Conservation (phyloP, 2,329 filamentous ascomycete genomes). For the Triangularia setosa region DNA sequence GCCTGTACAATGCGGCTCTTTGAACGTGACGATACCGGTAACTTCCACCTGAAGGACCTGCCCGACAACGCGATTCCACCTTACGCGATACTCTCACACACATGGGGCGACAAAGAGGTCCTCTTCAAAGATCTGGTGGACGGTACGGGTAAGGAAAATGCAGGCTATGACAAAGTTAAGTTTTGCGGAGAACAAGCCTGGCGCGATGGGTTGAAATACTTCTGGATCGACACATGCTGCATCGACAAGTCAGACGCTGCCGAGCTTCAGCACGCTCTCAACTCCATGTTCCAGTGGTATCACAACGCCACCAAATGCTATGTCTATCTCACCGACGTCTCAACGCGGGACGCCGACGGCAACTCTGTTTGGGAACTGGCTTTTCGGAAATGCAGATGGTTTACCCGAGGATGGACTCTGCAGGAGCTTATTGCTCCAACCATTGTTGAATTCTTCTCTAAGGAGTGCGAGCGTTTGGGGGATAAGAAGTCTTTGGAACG, state of each 20-base stretch:
- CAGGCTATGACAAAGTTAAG: conserved; percentile 10
- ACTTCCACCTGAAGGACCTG: conserved; percentile 14
- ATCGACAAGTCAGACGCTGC: conserved; percentile 16
- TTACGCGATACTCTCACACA: conserved; percentile 20
- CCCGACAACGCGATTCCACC: conserved; percentile 10
- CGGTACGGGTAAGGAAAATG: neutral
- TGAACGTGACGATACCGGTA: conserved; percentile 15
- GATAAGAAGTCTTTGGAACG: conserved; percentile 6
- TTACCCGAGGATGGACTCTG: no score
- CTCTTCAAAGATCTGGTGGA: conserved; percentile 3
- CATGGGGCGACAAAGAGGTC: conserved; percentile 13
- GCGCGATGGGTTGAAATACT: neutral
- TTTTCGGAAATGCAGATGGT: neutral
- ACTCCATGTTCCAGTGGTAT: no score
- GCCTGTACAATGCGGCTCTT: conserved; percentile 18
- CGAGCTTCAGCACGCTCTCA: conserved; percentile 17
- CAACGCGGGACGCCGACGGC: no score
- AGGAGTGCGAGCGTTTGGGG: neutral
- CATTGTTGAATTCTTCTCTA: conserved; percentile 1
- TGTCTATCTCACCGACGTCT: no score
- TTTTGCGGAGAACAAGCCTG: neutral
- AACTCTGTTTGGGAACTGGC: no score
- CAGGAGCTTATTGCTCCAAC: conserved; percentile 10
- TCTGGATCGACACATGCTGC: conserved; percentile 14
- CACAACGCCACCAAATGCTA: no score